phyloP scores from a whole-genome alignment of 1,284 basidiomycete species.

The Retiboletus fuscus region DNA sequence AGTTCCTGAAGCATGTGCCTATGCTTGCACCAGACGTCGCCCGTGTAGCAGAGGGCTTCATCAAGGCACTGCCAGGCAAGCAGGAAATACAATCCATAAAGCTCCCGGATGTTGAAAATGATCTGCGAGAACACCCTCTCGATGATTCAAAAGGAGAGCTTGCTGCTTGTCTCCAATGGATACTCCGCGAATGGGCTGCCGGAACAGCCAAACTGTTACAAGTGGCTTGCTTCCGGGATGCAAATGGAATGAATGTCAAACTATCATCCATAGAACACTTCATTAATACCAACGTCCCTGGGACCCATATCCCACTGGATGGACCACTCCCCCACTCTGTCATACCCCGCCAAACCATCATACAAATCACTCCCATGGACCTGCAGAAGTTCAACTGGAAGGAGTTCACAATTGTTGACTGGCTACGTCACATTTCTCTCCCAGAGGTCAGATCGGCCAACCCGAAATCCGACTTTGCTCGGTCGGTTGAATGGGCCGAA shows the following conservation, averaged over 20 bases:
- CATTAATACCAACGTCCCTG: conserved; percentile 60
- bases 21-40: conserved; percentile 75
- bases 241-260: conserved; percentile 49
- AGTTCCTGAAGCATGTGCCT: conserved; percentile 85
- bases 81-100: conserved; percentile 79
- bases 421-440: conserved; percentile 76
- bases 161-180: conserved; percentile 86
- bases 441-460: conserved; percentile 55
- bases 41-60: conserved; percentile 67
- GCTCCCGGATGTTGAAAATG: conserved; percentile 84
- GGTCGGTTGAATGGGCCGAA: conserved; percentile 83
- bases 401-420: conserved; percentile 81
- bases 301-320: conserved; percentile 53
- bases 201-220: conserved; percentile 64
- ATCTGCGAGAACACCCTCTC: conserved; percentile 79
- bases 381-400: conserved; percentile 81
- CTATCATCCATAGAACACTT: conserved; percentile 76
- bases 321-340: conserved; percentile 84
- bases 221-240: conserved; percentile 61
- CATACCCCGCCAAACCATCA: conserved; percentile 75
- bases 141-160: conserved; percentile 71
- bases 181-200: conserved; percentile 57
- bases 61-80: conserved; percentile 71
- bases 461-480: conserved; percentile 71
- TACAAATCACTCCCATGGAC: conserved; percentile 64